These are phyloP conservation scores for Phylloporus sp. DNA, from an alignment of 768 basidiomycete genomes.

Conservation along the genomic window DNA sequence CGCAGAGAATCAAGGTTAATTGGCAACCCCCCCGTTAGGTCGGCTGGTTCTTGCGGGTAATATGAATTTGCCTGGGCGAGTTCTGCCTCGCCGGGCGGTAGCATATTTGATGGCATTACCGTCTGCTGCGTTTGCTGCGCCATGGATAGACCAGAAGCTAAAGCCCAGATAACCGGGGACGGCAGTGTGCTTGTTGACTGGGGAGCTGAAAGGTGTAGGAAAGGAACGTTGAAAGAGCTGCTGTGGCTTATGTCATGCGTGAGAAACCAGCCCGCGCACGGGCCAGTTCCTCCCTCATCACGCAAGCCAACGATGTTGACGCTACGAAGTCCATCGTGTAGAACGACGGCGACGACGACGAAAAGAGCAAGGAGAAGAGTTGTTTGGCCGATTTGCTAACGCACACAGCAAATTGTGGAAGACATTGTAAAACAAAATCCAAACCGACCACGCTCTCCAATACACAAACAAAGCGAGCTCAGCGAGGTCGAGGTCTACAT, in stretches of 20 bases:
- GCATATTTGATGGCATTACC: constrained; percentile 61
- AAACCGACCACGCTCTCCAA: constrained; percentile 39
- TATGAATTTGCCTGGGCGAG: constrained; percentile 51
- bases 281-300: constrained; percentile 38
- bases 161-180: constrained; percentile 9
- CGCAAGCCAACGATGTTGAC: constrained; percentile 18
- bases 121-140: constrained; percentile 48
- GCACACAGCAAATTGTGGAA: constrained; percentile 68
- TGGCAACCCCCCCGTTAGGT: constrained; percentile 78
- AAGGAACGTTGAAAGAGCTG: constrained; percentile 35
- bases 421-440: constrained; percentile 72
- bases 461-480: constrained; percentile 34
- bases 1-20: constrained; percentile 84
- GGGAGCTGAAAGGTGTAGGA: constrained; percentile 28
- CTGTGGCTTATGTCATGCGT: constrained; percentile 53
- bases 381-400: constrained; percentile 52
- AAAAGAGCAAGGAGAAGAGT: constrained; percentile 32
- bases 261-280: constrained; percentile 48
- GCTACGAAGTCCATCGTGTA: constrained; percentile 18
- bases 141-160: constrained; percentile 31
- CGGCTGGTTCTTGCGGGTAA: constrained; percentile 72
- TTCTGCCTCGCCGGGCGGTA: constrained; percentile 48
- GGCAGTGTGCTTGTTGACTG: constrained; percentile 21
- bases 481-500: neutral
- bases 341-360: constrained; percentile 29